Evolutionary conservation across 192 early-diverging fungal species (phyloP).

Genomic region (Coemansia sp.): DNA sequence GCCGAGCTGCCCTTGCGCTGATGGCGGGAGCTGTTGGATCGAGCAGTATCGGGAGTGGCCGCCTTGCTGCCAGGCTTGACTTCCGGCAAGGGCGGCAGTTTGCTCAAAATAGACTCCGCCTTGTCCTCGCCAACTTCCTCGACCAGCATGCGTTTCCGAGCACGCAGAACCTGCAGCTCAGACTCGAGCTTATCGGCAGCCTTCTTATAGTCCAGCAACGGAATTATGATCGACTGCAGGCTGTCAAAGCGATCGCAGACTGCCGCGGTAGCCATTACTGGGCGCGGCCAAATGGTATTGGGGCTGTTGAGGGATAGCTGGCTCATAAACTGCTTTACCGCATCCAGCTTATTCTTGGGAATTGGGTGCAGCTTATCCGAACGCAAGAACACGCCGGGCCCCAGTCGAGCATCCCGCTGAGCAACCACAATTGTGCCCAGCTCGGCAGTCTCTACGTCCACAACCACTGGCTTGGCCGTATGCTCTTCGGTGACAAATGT

Average conservation of each 20-base stretch:
- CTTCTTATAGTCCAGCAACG: slow-evolving; percentile 80
- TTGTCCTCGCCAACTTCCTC: slow-evolving; percentile 30
- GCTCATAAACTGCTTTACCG: slow-evolving; percentile 49
- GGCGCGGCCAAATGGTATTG: slow-evolving; percentile 60
- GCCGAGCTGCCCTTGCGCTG: slow-evolving; percentile 48
- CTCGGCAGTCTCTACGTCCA: slow-evolving; percentile 24
- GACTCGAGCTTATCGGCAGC: slow-evolving; percentile 75
- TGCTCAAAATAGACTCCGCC: slow-evolving; percentile 28
- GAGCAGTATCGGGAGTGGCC: neutral
- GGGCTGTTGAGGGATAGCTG: slow-evolving; percentile 44
- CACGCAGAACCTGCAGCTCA: slow-evolving; percentile 60
- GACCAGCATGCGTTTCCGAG: slow-evolving; percentile 42
- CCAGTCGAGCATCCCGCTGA: slow-evolving; percentile 43
- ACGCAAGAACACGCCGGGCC: slow-evolving; percentile 50
- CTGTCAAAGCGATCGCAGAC: slow-evolving; percentile 80
- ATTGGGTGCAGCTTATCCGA: slow-evolving; percentile 52
- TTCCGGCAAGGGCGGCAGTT: slow-evolving; percentile 19
- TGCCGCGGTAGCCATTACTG: slow-evolving; percentile 76
- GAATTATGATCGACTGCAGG: slow-evolving; percentile 70
- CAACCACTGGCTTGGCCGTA: slow-evolving; percentile 26
- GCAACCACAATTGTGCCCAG: slow-evolving; percentile 29
- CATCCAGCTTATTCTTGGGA: slow-evolving; percentile 50
- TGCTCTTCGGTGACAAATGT: slow-evolving; percentile 48
- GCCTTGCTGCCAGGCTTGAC: neutral
- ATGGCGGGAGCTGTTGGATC: slow-evolving; percentile 15